These are phyloP conservation scores for Nymphaea thermarum DNA, from an alignment of 164 flowering plant species.

Conservation along the genomic window DNA sequence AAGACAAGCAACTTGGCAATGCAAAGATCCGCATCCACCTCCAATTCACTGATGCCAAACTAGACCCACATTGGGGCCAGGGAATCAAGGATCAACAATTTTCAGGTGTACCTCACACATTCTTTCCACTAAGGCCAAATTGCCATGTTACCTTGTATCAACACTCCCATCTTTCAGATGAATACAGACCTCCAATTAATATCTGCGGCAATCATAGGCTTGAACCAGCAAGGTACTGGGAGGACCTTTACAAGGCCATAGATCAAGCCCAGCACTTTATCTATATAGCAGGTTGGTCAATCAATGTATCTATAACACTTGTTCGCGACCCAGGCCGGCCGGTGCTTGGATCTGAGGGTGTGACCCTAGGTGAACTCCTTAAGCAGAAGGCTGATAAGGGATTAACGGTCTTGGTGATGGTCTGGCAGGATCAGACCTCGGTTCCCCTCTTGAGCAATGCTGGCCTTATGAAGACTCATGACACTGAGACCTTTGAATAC, in stretches of 20 bases:
- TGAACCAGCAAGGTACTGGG: constrained; percentile 73
- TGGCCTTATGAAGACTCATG: constrained; percentile 59
- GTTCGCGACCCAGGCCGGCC: constrained; percentile 37
- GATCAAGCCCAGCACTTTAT: constrained; percentile 63
- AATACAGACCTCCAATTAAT: constrained; percentile 54
- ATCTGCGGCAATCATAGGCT: constrained; percentile 48
- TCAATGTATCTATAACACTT: constrained; percentile 47
- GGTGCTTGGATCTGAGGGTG: constrained; percentile 19
- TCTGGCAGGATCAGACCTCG: constrained; percentile 67
- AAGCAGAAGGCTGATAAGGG: constrained; percentile 21
- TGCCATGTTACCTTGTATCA: constrained; percentile 70
- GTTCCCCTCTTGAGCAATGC: constrained; percentile 24
- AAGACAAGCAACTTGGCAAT: constrained; percentile 29
- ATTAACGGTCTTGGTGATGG: constrained; percentile 39
- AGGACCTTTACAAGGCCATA: constrained; percentile 72
- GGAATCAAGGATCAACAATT: constrained; percentile 41
- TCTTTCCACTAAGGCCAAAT: constrained; percentile 53
- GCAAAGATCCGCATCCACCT: constrained; percentile 64
- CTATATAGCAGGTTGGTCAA: constrained; percentile 79
- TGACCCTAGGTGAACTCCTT: constrained; percentile 47
- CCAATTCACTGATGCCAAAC: constrained; percentile 43
- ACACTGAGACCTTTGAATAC: constrained; percentile 38
- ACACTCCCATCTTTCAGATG: constrained; percentile 70
- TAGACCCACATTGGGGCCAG: constrained; percentile 37
- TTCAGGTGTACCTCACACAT: constrained; percentile 70